Percentiles rank a stretch among this genome's conserved stretches.
phyloP scores from a whole-genome alignment of 139 green algal genomes.

The Pseudopediastrum boryanum region DNA sequence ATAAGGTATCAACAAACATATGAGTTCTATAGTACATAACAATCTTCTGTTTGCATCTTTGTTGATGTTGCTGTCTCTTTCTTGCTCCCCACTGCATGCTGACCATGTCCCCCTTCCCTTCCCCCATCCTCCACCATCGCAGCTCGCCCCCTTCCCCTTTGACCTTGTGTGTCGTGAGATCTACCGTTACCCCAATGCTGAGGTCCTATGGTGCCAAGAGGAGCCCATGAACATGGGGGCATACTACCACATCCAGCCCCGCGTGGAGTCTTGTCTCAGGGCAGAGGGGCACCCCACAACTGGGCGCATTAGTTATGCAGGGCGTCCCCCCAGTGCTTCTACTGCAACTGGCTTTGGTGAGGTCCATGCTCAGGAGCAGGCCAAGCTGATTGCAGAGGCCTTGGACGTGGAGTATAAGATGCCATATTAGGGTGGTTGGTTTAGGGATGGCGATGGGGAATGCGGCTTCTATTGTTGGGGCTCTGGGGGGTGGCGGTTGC shows the following conservation, averaged over 20 bases:
- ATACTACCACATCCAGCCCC: constrained; percentile 80
- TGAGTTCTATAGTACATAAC: too few relatives aligned
- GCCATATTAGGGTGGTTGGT: constrained; percentile 17
- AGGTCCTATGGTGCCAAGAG: constrained; percentile 93
- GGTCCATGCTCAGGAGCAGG: constrained; percentile 87
- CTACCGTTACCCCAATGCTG: constrained; percentile 90
- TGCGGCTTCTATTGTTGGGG: too few relatives aligned
- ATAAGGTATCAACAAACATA: too few relatives aligned
- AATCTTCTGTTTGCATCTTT: too few relatives aligned
- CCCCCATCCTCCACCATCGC: too few relatives aligned
- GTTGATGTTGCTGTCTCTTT: too few relatives aligned
- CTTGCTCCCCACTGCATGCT: too few relatives aligned
- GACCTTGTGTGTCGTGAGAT: constrained; percentile 93
- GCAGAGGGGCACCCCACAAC: constrained; percentile 30
- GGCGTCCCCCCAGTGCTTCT: constrained; percentile 69
- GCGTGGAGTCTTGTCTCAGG: constrained; percentile 38
- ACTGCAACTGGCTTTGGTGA: constrained; percentile 87
- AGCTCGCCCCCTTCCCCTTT: constrained; percentile 97
- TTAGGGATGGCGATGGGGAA: too few relatives aligned
- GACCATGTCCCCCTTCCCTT: too few relatives aligned
- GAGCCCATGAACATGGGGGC: constrained; percentile 99
- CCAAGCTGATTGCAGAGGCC: constrained; percentile 60
- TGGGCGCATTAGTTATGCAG: constrained; percentile 73
- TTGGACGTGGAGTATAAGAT: constrained; percentile 52
- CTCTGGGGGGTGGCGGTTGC: too few relatives aligned